phyloP scores from a whole-genome alignment of 306 rosid species.

The Chamaecrista fasciculata region DNA sequence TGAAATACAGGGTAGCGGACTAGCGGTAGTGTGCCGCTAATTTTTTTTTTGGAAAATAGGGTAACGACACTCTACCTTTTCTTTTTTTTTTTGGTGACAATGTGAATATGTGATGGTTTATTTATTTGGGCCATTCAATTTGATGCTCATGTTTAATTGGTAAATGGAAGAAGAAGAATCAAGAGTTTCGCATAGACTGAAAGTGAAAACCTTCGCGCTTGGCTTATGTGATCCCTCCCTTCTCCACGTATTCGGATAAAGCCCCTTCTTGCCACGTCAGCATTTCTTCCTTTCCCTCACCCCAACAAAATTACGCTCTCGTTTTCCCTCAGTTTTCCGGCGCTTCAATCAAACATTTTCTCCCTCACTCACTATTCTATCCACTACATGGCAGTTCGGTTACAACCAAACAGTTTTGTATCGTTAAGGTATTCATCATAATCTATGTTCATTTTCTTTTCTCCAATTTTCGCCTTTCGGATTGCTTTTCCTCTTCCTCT shows the following conservation, averaged over 20 bases:
- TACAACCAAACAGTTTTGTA: constrained; percentile 45
- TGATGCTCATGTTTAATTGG: no score
- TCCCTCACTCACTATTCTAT: constrained; percentile 3
- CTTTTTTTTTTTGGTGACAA: no score
- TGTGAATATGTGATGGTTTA: no score
- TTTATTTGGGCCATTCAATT: no score
- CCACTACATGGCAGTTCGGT: constrained; percentile 58
- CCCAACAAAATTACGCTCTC: not conserved
- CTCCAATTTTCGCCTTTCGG: not conserved
- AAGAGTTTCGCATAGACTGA: not conserved
- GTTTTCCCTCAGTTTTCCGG: not conserved
- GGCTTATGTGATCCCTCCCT: constrained; percentile 28
- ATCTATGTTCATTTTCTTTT: not conserved
- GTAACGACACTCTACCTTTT: no score
- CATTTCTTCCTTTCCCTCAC: not conserved
- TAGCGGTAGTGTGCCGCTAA: no score
- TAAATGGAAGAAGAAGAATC: no score
- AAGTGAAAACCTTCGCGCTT: not conserved
- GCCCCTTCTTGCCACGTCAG: constrained; percentile 34
- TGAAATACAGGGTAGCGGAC: no score
- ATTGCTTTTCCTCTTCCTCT: not conserved
- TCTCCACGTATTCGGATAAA: constrained; percentile 50
- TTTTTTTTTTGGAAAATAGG: no score
- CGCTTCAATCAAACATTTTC: constrained; percentile 9
- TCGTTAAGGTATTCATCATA: constrained; percentile 54